phyloP scores from a whole-genome alignment of 768 basidiomycete genomes.

The Tricholoma terreum region DNA sequence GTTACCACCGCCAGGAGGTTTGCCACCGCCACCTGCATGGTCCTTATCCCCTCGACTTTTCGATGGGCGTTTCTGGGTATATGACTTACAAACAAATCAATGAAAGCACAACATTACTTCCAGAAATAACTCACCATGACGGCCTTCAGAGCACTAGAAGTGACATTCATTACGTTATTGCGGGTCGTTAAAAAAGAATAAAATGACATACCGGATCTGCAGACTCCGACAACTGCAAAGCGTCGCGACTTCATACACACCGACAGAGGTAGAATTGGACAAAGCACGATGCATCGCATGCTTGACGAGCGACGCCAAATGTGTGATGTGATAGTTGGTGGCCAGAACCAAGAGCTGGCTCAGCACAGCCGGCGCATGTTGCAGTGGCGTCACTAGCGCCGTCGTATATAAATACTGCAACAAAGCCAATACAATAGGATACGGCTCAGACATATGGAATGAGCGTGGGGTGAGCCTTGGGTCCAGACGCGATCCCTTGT shows the following conservation, averaged over 20 bases:
- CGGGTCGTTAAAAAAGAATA: conserved; percentile 13
- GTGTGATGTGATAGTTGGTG: conserved; percentile 74
- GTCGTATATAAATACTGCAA: conserved; percentile 93
- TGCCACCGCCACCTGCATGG: conserved; percentile 29
- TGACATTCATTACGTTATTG: conserved; percentile 12
- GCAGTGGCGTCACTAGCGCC: conserved; percentile 83
- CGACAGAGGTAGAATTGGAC: conserved; percentile 81
- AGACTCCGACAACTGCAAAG: conserved; percentile 84
- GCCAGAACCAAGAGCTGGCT: conserved; percentile 83
- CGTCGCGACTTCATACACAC: conserved; percentile 94
- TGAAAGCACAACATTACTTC: background rate
- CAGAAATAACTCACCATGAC: conserved; percentile 62
- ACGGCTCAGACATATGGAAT: conserved; percentile 84
- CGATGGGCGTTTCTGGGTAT: conserved; percentile 73
- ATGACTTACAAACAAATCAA: conserved; percentile 48
- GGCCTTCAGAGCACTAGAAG: conserved; percentile 67
- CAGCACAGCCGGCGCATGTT: conserved; percentile 87
- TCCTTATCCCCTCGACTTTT: conserved; percentile 51
- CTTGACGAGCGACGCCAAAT: conserved; percentile 78
- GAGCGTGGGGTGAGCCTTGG: conserved; percentile 78
- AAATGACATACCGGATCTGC: conserved; percentile 71
- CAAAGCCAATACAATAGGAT: conserved; percentile 82
- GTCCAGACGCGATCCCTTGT: conserved; percentile 58
- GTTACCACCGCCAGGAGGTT: conserved; percentile 32
- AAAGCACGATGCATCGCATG: conserved; percentile 92